A percentile compares a stretch with the other conserved stretches of the same genome.
These are phyloP conservation scores for Cochlearia excelsa DNA, from an alignment of 345 rosid genomes.

Conservation along the genomic window DNA sequence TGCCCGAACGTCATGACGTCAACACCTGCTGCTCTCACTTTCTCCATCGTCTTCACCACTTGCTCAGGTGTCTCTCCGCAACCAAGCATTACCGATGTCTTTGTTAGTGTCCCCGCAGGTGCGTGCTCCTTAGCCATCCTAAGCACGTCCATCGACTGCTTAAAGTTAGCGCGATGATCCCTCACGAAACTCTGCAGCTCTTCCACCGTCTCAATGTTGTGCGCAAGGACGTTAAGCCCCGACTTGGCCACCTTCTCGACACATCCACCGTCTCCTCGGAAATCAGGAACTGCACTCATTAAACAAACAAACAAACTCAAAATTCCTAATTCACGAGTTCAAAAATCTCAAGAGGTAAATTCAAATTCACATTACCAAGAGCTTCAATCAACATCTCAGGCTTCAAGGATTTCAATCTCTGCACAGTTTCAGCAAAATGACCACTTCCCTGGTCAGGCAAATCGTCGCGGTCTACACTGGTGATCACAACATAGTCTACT, in stretches of 20 bases:
- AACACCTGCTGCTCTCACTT: constrained; percentile 92
- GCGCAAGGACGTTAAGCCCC: constrained; percentile 89
- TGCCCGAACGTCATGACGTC: constrained; percentile 99
- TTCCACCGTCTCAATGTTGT: constrained; percentile 96
- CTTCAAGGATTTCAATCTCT: constrained; percentile 75
- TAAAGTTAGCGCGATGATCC: constrained; percentile 93
- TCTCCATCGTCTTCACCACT: constrained; percentile 86
- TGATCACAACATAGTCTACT: constrained; percentile 83
- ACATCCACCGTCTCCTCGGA: constrained; percentile 71
- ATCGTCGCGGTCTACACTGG: constrained; percentile 93
- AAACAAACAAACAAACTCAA: constrained; percentile 2
- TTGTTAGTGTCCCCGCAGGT: constrained; percentile 80
- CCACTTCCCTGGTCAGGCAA: constrained; percentile 83
- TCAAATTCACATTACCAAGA: constrained; percentile 47
- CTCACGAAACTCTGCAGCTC: constrained; percentile 86
- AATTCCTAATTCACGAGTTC: not conserved
- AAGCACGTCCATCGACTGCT: constrained; percentile 89
- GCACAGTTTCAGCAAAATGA: constrained; percentile 75
- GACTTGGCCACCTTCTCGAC: constrained; percentile 87
- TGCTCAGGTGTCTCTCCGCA: constrained; percentile 99
- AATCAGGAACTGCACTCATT: constrained; percentile 78
- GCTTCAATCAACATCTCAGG: constrained; percentile 90
- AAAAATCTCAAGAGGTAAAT: not conserved
- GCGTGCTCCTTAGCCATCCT: constrained; percentile 76
- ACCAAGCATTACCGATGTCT: constrained; percentile 95